These are phyloP conservation scores for Mycena haematopus DNA, from an alignment of 768 basidiomycete species.

Conservation along the genomic window DNA sequence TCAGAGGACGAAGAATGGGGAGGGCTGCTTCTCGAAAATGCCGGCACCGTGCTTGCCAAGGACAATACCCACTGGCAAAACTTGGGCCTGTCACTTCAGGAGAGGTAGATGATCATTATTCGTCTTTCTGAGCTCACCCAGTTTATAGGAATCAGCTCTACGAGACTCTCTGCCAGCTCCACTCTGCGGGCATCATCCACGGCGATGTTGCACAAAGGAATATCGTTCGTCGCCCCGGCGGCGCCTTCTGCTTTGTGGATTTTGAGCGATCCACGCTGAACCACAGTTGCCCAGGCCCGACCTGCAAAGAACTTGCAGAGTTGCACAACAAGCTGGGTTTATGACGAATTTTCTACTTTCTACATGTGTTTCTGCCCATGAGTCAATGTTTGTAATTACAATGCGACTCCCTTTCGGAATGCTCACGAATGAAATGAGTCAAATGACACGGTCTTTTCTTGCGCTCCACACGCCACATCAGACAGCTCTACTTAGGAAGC, in stretches of 20 bases:
- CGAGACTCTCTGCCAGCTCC: slow-evolving; percentile 5
- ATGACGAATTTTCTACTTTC: too few species aligned
- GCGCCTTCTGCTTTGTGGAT: slow-evolving; percentile 14
- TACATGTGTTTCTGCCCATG: too few species aligned
- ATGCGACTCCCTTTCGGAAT: too few species aligned
- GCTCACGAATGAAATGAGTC: too few species aligned
- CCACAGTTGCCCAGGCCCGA: slow-evolving; percentile 1
- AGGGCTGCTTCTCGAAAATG: neutral
- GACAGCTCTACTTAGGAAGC: too few species aligned
- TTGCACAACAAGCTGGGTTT: neutral
- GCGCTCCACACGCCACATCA: too few species aligned
- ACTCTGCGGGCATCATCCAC: slow-evolving; percentile 8
- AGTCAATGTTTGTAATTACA: too few species aligned
- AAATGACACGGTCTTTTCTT: too few species aligned
- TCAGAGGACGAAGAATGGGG: neutral
- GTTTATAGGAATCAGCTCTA: neutral
- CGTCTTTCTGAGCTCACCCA: neutral
- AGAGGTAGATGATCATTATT: neutral
- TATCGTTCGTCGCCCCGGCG: slow-evolving; percentile 7
- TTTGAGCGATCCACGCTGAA: slow-evolving; percentile 2
- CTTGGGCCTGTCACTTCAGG: neutral
- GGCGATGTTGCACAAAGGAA: slow-evolving; percentile 4
- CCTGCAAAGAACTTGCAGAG: slow-evolving; percentile 2
- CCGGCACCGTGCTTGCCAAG: neutral
- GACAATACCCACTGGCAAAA: neutral